Evolutionary conservation across 148 eudicot species (phyloP).

Genomic region (Chenopodium formosanum): DNA sequence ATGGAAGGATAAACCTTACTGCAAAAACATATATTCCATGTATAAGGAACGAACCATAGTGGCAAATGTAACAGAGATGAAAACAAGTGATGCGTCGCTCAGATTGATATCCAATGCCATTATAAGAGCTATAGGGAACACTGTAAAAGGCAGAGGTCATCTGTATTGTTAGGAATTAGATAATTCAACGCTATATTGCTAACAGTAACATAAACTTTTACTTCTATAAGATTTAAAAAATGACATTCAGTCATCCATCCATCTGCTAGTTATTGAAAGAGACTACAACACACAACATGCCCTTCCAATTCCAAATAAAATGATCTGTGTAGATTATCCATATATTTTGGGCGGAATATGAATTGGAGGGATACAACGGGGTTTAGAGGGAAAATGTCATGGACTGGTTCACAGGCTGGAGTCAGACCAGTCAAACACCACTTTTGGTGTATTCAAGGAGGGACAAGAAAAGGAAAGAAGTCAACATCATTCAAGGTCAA

Average conservation of each 20-base stretch:
- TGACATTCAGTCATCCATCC: neutral
- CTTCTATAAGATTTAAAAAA: neutral
- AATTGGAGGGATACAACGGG: too few species aligned
- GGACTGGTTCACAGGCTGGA: too few species aligned
- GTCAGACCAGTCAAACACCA: too few species aligned
- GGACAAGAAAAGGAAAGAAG: too few species aligned
- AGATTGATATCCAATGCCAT: slow-evolving; percentile 92
- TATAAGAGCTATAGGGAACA: slow-evolving; percentile 90
- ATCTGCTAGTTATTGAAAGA: neutral
- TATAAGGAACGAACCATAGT: slow-evolving; percentile 71
- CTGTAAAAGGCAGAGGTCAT: slow-evolving; percentile 88
- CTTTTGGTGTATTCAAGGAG: too few species aligned
- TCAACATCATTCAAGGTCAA: too few species aligned
- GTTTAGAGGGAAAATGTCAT: neutral
- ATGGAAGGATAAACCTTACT: slow-evolving; percentile 1
- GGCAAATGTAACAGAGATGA: slow-evolving; percentile 96
- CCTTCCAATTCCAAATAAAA: neutral
- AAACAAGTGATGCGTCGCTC: slow-evolving; percentile 98
- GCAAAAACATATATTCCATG: neutral
- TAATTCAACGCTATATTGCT: slow-evolving; percentile 42
- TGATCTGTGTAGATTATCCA: too few species aligned
- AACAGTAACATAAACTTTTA: slow-evolving; percentile 28
- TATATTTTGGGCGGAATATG: too few species aligned
- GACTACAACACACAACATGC: neutral
- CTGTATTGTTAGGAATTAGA: slow-evolving; percentile 81